Conservation (phyloP, 805 yeast species). For the Candida broadrunensis region DNA sequence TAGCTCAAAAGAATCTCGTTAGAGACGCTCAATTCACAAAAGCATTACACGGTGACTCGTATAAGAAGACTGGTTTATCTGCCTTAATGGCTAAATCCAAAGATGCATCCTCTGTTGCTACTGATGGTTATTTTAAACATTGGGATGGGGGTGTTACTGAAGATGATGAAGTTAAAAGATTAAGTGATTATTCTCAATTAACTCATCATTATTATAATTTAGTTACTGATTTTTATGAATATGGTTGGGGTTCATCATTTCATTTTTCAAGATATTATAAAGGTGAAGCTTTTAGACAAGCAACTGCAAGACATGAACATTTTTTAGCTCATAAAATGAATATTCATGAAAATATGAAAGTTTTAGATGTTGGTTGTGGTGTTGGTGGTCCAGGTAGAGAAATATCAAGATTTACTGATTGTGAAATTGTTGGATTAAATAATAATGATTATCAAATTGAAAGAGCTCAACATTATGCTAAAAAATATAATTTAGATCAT, state of each 20-base stretch:
- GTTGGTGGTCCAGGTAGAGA: constrained; percentile 99
- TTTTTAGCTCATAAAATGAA: constrained; percentile 86
- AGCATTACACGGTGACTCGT: constrained; percentile 81
- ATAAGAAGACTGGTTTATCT: constrained; percentile 63
- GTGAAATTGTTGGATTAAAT: constrained; percentile 84
- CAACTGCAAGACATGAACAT: constrained; percentile 97
- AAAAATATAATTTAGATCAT: constrained; percentile 59
- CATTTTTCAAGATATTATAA: constrained; percentile 92
- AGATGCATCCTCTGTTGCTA: constrained; percentile 75
- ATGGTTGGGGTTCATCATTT: constrained; percentile 99
- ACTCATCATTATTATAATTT: constrained; percentile 96
- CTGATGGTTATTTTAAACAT: constrained; percentile 88
- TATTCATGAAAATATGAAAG: constrained; percentile 75
- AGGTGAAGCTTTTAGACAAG: constrained; percentile 93
- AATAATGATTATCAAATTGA: constrained; percentile 96
- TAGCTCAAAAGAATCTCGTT: constrained; percentile 50
- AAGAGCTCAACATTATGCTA: constrained; percentile 82
- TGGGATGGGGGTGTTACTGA: constrained; percentile 90
- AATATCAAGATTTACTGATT: constrained; percentile 86
- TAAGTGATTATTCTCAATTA: constrained; percentile 82
- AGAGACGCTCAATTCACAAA: constrained; percentile 73
- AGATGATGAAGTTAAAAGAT: constrained; percentile 69
- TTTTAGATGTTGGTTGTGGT: constrained; percentile 98
- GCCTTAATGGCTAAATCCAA: constrained; percentile 79
- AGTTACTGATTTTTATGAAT: constrained; percentile 97